Evolutionary conservation across 768 basidiomycete species (phyloP), one percentile per base, ranked within the genome.

Genomic region (Pleurotus djamor): DNA sequence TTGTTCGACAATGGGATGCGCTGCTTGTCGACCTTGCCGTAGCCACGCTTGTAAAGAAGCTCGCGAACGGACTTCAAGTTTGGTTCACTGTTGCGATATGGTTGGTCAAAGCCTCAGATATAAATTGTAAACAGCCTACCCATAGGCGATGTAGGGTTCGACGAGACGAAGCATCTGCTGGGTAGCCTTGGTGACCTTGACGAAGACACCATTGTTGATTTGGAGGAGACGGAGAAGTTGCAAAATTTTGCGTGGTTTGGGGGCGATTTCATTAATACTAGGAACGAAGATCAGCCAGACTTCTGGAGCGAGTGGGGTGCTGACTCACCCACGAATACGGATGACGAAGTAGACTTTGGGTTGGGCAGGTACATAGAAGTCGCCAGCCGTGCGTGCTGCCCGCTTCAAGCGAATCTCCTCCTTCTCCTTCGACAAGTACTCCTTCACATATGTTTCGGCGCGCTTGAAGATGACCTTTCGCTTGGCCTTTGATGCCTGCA

Each of bases 211-310:
- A 71, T 95, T 98, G 88, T 99, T 98, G 83, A 99, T 99, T 75
- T 98, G 97, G 68, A 97, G 90, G 63, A 99, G 88, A 68, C 97
- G 95, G 72, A 99, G 91, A 64, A 99, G 88, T 74, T 99, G 97
- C 68, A 99, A 79, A 72, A 99, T 98, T 84, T 99, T 99, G 73
- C 95, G 91, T 70, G 97, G 97, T 80, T 99, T 99, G 61, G 97
- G 97, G 58, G 97, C 94, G 71, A 99, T 97, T 74, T 98, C 94
- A 76, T 98, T 98, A 83, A 99, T 95, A 96, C 97, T 95, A 65
- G 8, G 57, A 48, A 14, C n/a, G 34, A 36, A 41, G 13, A 51
- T 69, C 37, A 69, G 52, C 51, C 38, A 43, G 28, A 21, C 13
- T 38, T 5, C 43, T 28, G n/a, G 50, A 38, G 34, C 57, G 36